A percentile compares a stretch with the other conserved stretches of the same genome.
Conservation (phyloP, 2,329 filamentous ascomycete genomes). For the Colletotrichum shisoi region DNA sequence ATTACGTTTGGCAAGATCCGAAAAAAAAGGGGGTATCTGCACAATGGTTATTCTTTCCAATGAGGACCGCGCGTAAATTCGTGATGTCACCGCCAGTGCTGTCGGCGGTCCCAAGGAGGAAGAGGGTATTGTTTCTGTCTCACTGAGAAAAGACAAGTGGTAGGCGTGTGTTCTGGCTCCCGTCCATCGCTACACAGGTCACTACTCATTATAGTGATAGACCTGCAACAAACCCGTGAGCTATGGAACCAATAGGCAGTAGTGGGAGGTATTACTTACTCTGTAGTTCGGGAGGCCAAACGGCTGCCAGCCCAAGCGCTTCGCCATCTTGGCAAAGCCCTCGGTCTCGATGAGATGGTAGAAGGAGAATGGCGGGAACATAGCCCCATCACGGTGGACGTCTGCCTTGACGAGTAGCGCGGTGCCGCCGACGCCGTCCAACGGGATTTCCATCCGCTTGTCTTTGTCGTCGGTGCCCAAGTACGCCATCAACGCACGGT, state of each 20-base stretch:
- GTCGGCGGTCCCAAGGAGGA: constrained; percentile 10
- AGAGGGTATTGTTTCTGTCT: neutral
- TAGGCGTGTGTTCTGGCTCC: constrained; percentile 8
- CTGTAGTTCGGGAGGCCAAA: constrained; percentile 96
- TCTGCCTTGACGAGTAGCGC: constrained; percentile 94
- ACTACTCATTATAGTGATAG: constrained; percentile 88
- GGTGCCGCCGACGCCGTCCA: constrained; percentile 94
- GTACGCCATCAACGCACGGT: constrained; percentile 88
- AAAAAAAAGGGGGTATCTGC: constrained; percentile 25
- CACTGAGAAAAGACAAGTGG: neutral
- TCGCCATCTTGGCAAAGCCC: constrained; percentile 97
- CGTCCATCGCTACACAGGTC: constrained; percentile 16
- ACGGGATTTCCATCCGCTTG: constrained; percentile 68
- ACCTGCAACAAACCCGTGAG: constrained; percentile 61
- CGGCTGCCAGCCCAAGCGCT: constrained; percentile 82
- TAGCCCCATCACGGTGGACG: constrained; percentile 94
- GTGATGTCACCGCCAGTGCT: constrained; percentile 19
- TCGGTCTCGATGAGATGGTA: constrained; percentile 98
- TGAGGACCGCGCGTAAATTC: constrained; percentile 31
- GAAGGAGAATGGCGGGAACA: constrained; percentile 97
- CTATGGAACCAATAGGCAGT: neutral
- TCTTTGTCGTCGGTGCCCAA: constrained; percentile 69
- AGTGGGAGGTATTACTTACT: constrained; percentile 61
- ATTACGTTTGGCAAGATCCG: constrained; percentile 37
- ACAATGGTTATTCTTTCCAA: constrained; percentile 31